Percentiles rank a stretch among this genome's conserved stretches.
phyloP scores from a whole-genome alignment of 805 yeast genomes.

The Blastobotrys attinorum region DNA sequence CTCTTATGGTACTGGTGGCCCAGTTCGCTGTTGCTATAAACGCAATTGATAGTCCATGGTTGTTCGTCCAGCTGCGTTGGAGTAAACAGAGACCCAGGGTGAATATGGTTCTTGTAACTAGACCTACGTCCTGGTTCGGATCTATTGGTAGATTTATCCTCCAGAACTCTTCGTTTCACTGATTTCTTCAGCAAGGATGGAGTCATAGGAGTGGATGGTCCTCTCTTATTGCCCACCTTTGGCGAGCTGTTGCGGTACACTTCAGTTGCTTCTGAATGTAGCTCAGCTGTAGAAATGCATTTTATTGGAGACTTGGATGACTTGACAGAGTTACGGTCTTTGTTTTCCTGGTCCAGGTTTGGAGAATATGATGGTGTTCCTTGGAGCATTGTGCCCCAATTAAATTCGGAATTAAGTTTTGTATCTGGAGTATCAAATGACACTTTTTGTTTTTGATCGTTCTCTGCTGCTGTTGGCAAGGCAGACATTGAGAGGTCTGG shows the following conservation, averaged over 20 bases:
- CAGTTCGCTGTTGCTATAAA: too few relatives aligned
- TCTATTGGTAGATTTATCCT: neutral
- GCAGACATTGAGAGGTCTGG: too few relatives aligned
- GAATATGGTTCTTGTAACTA: neutral
- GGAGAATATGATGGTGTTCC: neutral
- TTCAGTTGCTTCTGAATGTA: constrained; percentile 1
- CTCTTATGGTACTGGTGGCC: too few relatives aligned
- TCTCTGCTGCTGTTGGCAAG: too few relatives aligned
- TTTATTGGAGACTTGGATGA: neutral
- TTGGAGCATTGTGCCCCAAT: neutral
- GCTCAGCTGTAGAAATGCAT: too few relatives aligned
- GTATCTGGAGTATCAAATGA: constrained; percentile 1
- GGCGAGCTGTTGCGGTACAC: constrained; percentile 1
- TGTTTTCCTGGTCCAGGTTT: neutral
- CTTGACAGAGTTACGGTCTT: neutral
- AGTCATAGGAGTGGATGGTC: constrained; percentile 12
- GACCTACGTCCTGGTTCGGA: too few relatives aligned
- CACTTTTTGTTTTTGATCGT: too few relatives aligned
- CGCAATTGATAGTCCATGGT: too few relatives aligned
- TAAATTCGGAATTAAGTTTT: neutral
- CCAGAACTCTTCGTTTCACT: constrained; percentile 7
- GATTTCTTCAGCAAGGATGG: constrained; percentile 8
- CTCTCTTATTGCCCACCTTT: constrained; percentile 6
- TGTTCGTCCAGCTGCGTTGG: neutral
- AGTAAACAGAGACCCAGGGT: neutral